Conservation (phyloP, 2,329 filamentous ascomycete species). For the Fusarium papillatum region DNA sequence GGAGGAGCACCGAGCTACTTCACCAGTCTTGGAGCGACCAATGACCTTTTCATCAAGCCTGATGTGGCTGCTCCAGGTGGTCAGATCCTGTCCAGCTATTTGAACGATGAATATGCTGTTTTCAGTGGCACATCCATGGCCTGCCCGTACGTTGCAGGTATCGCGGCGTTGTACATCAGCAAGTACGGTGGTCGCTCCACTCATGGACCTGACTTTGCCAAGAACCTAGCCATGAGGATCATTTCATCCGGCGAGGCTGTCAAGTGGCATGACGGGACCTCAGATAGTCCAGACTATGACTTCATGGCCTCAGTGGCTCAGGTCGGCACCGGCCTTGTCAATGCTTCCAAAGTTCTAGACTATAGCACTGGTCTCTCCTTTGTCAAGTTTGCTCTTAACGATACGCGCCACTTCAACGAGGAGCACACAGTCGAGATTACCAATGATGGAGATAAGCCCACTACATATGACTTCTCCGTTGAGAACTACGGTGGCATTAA, state of each 20-base stretch:
- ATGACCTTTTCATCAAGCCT: constrained; percentile 57
- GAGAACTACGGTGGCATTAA: background rate
- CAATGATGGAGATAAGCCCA: background rate
- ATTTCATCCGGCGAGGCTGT: constrained; percentile 46
- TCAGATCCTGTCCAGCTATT: constrained; percentile 57
- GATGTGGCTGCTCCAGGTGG: constrained; percentile 59
- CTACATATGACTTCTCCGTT: background rate
- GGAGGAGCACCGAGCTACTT: background rate
- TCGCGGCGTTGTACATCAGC: constrained; percentile 53
- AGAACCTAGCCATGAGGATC: constrained; percentile 46
- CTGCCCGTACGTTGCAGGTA: constrained; percentile 59
- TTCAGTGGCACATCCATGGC: constrained; percentile 64
- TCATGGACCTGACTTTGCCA: constrained; percentile 48
- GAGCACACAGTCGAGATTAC: background rate
- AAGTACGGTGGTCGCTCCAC: constrained; percentile 47
- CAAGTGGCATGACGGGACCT: constrained; percentile 12
- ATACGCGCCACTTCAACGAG: background rate
- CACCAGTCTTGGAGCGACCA: background rate
- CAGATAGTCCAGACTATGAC: constrained; percentile 27
- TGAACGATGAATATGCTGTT: constrained; percentile 48
- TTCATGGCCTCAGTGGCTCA: constrained; percentile 50
- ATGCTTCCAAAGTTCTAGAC: constrained; percentile 44
- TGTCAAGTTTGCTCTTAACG: background rate
- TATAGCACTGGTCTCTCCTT: background rate
- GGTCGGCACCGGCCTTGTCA: constrained; percentile 57